phyloP scores from a whole-genome alignment of 2,329 filamentous ascomycete genomes.

The Corniculantispora saksenae region DNA sequence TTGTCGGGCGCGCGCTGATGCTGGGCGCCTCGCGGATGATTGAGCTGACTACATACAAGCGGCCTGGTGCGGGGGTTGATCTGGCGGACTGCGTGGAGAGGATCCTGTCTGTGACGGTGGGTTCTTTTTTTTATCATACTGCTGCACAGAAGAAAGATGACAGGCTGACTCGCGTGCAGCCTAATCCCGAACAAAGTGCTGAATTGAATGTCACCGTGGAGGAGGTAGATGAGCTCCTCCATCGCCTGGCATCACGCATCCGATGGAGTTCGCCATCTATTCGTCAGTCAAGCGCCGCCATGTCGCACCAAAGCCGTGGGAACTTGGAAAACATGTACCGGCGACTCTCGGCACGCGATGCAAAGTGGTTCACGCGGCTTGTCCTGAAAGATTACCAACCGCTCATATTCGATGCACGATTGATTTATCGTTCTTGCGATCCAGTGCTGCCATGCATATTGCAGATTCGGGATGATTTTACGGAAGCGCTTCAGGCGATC shows the following conservation, averaged over 20 bases:
- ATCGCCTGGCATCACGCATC: slow-evolving; percentile 66
- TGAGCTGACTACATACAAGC: slow-evolving; percentile 64
- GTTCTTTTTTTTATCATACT: slow-evolving; percentile 23
- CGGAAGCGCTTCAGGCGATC: slow-evolving; percentile 58
- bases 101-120: slow-evolving; percentile 62
- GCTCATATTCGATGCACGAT: slow-evolving; percentile 57
- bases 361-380: slow-evolving; percentile 84
- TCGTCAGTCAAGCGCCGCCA: slow-evolving; percentile 37
- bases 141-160: neutral
- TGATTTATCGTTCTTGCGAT: slow-evolving; percentile 64
- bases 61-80: slow-evolving; percentile 60
- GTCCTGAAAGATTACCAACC: slow-evolving; percentile 76
- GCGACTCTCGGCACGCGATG: slow-evolving; percentile 65
- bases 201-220: slow-evolving; percentile 61
- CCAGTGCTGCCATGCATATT: slow-evolving; percentile 69
- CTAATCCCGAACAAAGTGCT: slow-evolving; percentile 40
- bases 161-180: too few relatives aligned
- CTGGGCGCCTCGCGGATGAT: slow-evolving; percentile 62
- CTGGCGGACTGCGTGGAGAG: slow-evolving; percentile 70
- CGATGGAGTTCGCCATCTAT: slow-evolving; percentile 70
- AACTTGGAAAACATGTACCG: slow-evolving; percentile 59
- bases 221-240: slow-evolving; percentile 68
- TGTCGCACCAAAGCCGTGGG: slow-evolving; percentile 36
- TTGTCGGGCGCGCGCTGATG: slow-evolving; percentile 67
- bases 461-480: slow-evolving; percentile 68